Conservation (phyloP, 148 eudicot species). For the Fallopia convolvulus region DNA sequence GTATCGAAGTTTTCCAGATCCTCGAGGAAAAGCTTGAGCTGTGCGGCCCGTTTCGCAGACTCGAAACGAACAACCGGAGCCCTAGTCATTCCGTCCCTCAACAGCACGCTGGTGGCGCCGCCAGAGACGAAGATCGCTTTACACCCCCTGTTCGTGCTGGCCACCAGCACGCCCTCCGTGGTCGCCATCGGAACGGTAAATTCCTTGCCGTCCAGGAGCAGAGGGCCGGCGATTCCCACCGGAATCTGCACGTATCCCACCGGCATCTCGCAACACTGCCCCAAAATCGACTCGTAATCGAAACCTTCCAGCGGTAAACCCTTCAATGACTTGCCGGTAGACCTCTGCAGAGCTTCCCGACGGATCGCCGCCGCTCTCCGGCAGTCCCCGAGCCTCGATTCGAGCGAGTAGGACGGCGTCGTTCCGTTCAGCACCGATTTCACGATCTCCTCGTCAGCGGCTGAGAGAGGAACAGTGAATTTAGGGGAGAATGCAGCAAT, state of each 20-base stretch:
- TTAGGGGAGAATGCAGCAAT: no score
- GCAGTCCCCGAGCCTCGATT: constrained; percentile 12
- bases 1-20: constrained; percentile 13
- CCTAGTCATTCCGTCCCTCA: constrained; percentile 14
- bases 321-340: constrained; percentile 10
- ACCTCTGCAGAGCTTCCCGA: constrained; percentile 6
- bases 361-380: constrained; percentile 10
- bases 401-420: constrained; percentile 10
- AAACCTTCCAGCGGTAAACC: constrained; percentile 14
- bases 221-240: constrained; percentile 11
- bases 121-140: constrained; percentile 8
- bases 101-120: constrained; percentile 7
- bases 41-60: constrained; percentile 12
- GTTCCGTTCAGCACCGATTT: constrained; percentile 5
- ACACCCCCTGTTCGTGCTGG: constrained; percentile 12
- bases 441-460: constrained; percentile 9
- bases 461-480: background rate
- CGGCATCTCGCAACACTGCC: constrained; percentile 17
- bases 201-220: constrained; percentile 6
- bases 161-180: constrained; percentile 12
- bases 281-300: constrained; percentile 15
- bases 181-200: constrained; percentile 11
- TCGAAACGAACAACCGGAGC: constrained; percentile 13
- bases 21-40: constrained; percentile 10
- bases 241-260: constrained; percentile 15